These are phyloP conservation scores for Claviceps sp. DNA, from an alignment of 2,329 filamentous ascomycete genomes.

Conservation along the genomic window DNA sequence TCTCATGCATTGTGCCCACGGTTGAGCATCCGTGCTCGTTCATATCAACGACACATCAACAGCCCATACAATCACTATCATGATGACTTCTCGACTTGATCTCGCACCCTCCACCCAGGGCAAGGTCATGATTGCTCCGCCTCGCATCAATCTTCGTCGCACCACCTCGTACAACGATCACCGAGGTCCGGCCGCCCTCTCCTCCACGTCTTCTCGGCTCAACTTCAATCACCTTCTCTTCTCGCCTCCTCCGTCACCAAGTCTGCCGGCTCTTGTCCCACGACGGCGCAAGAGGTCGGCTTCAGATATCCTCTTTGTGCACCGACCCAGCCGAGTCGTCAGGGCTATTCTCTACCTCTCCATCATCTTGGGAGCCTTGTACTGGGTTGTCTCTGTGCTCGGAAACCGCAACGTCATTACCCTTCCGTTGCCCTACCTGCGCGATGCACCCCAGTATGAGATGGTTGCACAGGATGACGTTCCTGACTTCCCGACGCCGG, in stretches of 20 bases:
- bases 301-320: slow-evolving; percentile 24
- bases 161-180: slow-evolving; percentile 43
- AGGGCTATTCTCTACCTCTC: slow-evolving; percentile 41
- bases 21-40: not conserved
- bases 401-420: slow-evolving; percentile 16
- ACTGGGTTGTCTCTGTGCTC: slow-evolving; percentile 24
- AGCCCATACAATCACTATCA: slow-evolving; percentile 3
- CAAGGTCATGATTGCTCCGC: slow-evolving; percentile 39
- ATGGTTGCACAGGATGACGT: slow-evolving; percentile 52
- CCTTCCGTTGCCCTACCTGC: slow-evolving; percentile 29
- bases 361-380: slow-evolving; percentile 37
- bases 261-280: slow-evolving; percentile 53
- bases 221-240: slow-evolving; percentile 55
- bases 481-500: slow-evolving; percentile 60
- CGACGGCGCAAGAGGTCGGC: slow-evolving; percentile 47
- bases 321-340: slow-evolving; percentile 44
- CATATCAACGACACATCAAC: not conserved
- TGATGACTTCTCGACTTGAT: slow-evolving; percentile 35
- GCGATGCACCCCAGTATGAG: slow-evolving; percentile 39
- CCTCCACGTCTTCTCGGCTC: slow-evolving; percentile 49
- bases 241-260: slow-evolving; percentile 56
- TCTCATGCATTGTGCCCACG: not conserved
- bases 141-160: slow-evolving; percentile 44
- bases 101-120: slow-evolving; percentile 29
- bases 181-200: slow-evolving; percentile 31